Evolutionary conservation across 371 early-diverging fungal species (phyloP).

Genomic region (Mucor indicus): DNA sequence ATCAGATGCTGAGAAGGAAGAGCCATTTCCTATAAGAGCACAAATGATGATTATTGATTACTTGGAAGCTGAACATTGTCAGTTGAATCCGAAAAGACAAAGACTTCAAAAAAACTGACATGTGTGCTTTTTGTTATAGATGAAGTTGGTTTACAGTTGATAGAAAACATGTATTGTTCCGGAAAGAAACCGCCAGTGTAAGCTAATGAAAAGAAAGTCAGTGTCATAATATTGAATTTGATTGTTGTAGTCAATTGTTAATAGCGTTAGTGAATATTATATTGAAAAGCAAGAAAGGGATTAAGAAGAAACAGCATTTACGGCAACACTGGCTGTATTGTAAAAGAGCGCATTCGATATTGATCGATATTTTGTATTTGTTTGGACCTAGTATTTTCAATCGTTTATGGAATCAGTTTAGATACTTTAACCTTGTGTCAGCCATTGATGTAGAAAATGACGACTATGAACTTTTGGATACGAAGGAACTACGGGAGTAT

Average conservation of each 20-base stretch:
- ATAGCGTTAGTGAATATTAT: constrained; percentile 13
- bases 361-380: constrained; percentile 11
- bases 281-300: constrained; percentile 3
- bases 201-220: neutral
- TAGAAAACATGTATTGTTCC: constrained; percentile 11
- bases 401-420: constrained; percentile 17
- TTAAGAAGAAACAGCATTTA: neutral
- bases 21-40: constrained; percentile 4
- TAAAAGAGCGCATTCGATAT: constrained; percentile 12
- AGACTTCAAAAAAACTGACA: neutral
- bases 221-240: neutral
- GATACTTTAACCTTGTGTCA: constrained; percentile 1
- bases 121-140: constrained; percentile 1
- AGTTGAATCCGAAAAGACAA: neutral
- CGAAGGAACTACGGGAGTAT: constrained; percentile 3
- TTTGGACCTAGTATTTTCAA: constrained; percentile 16
- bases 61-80: constrained; percentile 21
- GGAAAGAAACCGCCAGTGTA: constrained; percentile 24
- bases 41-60: constrained; percentile 24
- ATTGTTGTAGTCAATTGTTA: constrained; percentile 7
- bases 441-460: constrained; percentile 4
- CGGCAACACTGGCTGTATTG: constrained; percentile 12
- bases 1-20: neutral
- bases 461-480: constrained; percentile 9
- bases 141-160: constrained; percentile 20